These are phyloP conservation scores for Pinus tabuliformis DNA, from an alignment of 75 land plant genomes.

Conservation along the genomic window DNA sequence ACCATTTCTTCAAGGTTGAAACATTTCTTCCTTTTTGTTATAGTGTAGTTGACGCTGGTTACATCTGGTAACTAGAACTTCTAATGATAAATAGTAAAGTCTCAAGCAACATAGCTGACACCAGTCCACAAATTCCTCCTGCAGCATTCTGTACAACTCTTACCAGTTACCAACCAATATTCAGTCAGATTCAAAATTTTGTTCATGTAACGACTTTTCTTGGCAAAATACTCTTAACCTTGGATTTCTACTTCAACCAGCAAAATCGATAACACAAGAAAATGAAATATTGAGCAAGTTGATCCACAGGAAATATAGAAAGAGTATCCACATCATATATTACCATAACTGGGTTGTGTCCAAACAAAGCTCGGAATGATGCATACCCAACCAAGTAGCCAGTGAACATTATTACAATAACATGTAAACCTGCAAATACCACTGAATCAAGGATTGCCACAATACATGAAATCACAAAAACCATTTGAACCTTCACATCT, in stretches of 20 bases:
- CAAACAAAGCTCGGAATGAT: slow-evolving; percentile 81
- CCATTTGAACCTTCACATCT: not conserved
- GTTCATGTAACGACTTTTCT: not conserved
- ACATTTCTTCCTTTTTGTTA: slow-evolving; percentile 4
- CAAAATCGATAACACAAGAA: not conserved
- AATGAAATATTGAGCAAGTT: not conserved
- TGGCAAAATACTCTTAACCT: not conserved
- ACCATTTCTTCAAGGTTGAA: not conserved
- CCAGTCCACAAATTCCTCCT: slow-evolving; percentile 84
- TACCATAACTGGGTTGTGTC: slow-evolving; percentile 64
- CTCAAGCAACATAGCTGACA: slow-evolving; percentile 83
- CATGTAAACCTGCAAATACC: slow-evolving; percentile 78
- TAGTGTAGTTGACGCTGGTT: slow-evolving; percentile 16
- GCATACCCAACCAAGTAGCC: slow-evolving; percentile 83
- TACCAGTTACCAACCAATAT: not conserved
- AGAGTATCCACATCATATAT: not conserved
- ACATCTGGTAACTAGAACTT: slow-evolving; percentile 34
- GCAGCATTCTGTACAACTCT: slow-evolving; percentile 72
- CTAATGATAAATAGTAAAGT: slow-evolving; percentile 81
- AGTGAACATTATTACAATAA: slow-evolving; percentile 82
- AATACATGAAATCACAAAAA: not conserved
- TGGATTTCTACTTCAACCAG: not conserved
- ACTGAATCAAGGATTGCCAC: not conserved
- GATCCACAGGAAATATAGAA: not conserved
- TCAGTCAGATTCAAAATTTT: not conserved